phyloP scores from a whole-genome alignment of 345 rosid genomes.

The Balakata baccata region DNA sequence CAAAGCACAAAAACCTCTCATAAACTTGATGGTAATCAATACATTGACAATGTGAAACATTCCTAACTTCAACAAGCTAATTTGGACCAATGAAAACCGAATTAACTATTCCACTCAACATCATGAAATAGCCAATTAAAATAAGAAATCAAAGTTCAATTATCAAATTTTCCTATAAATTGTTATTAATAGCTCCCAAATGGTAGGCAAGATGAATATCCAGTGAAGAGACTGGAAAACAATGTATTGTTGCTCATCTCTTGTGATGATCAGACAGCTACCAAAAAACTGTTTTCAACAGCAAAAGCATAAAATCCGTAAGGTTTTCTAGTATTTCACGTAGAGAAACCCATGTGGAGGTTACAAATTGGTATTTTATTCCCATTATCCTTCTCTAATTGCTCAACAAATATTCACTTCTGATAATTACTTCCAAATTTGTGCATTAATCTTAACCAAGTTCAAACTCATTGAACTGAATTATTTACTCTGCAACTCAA shows the following conservation, averaged over 20 bases:
- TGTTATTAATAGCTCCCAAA: neutral
- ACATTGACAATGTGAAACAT: neutral
- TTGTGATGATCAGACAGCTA: neutral
- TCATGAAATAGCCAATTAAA: neutral
- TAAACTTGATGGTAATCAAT: neutral
- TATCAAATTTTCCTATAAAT: neutral
- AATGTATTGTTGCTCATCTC: too few relatives aligned
- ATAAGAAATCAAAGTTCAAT: neutral
- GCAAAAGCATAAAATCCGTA: too few relatives aligned
- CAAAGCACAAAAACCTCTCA: neutral
- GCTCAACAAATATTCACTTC: neutral
- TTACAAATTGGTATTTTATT: neutral
- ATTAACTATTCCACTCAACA: neutral
- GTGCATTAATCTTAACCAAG: neutral
- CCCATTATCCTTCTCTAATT: neutral
- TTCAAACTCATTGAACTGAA: neutral
- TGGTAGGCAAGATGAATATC: too few relatives aligned
- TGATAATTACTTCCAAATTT: neutral
- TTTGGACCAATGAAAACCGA: neutral
- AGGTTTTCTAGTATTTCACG: too few relatives aligned
- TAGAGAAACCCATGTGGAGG: neutral
- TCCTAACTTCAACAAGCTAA: neutral
- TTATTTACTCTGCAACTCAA: neutral
- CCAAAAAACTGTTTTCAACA: neutral
- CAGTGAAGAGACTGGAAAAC: too few relatives aligned